Conservation (phyloP, 2,329 filamentous ascomycete species). For the Coleophoma crateriformis region DNA sequence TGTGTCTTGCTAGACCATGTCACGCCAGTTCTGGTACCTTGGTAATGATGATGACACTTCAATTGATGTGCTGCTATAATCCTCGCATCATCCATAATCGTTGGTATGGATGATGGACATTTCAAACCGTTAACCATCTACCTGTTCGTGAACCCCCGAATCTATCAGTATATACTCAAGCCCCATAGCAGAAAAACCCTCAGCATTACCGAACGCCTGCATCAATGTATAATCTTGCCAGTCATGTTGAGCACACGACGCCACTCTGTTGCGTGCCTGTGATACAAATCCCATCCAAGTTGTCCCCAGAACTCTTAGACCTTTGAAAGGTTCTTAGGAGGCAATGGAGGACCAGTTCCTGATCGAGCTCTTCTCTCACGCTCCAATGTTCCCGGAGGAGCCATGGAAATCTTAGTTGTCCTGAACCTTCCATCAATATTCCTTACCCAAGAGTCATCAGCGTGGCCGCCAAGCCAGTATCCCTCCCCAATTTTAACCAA, state of each 20-base stretch:
- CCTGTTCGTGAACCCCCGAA: neutral
- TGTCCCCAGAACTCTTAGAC: conserved; percentile 2
- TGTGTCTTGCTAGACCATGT: no score
- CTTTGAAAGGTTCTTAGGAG: conserved; percentile 16
- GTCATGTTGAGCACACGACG: neutral
- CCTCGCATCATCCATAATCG: neutral
- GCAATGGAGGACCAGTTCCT: conserved; percentile 31
- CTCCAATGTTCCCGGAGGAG: conserved; percentile 29
- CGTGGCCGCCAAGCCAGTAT: conserved; percentile 75
- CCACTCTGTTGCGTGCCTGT: no score
- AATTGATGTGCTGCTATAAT: neutral
- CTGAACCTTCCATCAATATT: conserved; percentile 57
- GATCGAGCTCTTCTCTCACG: conserved; percentile 38
- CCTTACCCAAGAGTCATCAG: conserved; percentile 62
- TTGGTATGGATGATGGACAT: neutral
- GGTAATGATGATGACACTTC: no score
- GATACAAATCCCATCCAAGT: neutral
- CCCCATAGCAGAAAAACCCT: neutral
- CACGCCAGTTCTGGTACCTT: no score
- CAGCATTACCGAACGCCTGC: neutral
- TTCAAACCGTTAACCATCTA: neutral
- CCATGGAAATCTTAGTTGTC: conserved; percentile 29
- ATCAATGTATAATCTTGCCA: neutral
- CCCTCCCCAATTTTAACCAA: conserved; percentile 69
- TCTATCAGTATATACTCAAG: neutral